A percentile compares a stretch with the other conserved stretches of the same genome.
Evolutionary conservation across 495 filamentous ascomycete genomes (phyloP).

Genomic region (Neurospora intermedia): DNA sequence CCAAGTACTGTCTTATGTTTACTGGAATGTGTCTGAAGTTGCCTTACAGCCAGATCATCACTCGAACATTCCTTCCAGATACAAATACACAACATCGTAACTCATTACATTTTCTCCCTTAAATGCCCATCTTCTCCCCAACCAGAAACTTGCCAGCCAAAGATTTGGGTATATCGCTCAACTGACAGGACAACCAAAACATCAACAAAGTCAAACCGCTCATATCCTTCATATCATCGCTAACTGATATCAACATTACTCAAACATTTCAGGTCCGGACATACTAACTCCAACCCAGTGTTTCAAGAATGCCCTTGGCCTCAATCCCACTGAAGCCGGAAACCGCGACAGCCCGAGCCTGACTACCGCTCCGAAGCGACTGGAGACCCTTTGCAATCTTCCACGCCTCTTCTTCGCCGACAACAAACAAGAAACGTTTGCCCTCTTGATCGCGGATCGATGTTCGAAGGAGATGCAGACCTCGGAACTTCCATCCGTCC

Average conservation of each 20-base stretch:
- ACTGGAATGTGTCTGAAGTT: not conserved
- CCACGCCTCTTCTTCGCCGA: constrained; percentile 80
- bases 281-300: constrained; percentile 41
- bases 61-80: not conserved
- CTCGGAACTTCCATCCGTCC: constrained; percentile 39
- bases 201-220: not conserved
- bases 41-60: not conserved
- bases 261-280: not conserved
- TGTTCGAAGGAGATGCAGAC: constrained; percentile 71
- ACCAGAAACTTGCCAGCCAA: not conserved
- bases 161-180: not conserved
- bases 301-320: constrained; percentile 47
- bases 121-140: not conserved
- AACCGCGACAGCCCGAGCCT: constrained; percentile 57
- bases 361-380: constrained; percentile 58
- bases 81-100: not conserved
- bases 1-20: not conserved
- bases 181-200: not conserved
- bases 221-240: not conserved
- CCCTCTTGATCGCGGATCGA: constrained; percentile 75
- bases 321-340: constrained; percentile 49
- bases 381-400: constrained; percentile 80
- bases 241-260: not conserved
- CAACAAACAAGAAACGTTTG: constrained; percentile 71
- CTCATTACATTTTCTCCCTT: not conserved